These are phyloP conservation scores for Nicotiana undulata DNA, from an alignment of 257 asterid genomes.

Conservation along the genomic window DNA sequence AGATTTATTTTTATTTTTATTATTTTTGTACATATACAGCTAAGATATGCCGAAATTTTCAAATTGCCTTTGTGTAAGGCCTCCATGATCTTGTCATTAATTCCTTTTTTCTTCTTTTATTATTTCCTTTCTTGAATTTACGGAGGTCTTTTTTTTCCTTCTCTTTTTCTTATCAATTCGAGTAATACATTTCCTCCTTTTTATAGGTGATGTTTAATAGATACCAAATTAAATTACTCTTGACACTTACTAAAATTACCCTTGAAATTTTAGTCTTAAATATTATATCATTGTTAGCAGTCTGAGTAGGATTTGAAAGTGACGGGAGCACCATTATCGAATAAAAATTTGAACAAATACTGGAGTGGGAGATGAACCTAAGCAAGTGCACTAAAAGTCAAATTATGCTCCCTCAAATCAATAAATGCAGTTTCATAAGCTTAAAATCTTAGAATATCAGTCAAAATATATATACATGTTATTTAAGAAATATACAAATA, in stretches of 20 bases:
- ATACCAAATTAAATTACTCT: too few species aligned
- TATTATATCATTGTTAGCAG: fast-evolving
- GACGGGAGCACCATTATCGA: too few species aligned
- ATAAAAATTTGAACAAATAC: too few species aligned
- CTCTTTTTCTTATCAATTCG: not conserved
- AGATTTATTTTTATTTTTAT: too few species aligned
- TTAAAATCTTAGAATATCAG: too few species aligned
- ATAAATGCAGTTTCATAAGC: too few species aligned
- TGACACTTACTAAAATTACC: not conserved
- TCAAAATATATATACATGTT: too few species aligned
- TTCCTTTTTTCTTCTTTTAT: not conserved
- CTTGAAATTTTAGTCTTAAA: not conserved
- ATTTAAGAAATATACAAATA: not conserved
- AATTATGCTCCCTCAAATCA: too few species aligned
- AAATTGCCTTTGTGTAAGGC: not conserved
- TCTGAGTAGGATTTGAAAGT: too few species aligned
- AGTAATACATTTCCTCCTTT: not conserved
- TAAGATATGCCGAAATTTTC: not conserved
- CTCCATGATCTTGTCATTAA: not conserved
- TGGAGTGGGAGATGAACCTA: too few species aligned
- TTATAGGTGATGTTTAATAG: not conserved
- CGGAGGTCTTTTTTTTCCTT: not conserved
- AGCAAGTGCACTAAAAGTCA: too few species aligned
- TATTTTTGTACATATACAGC: not conserved
- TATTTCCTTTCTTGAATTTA: not conserved